Evolutionary conservation across 1,139 yeast species (phyloP).

Genomic region (Zygoascus sp.): DNA sequence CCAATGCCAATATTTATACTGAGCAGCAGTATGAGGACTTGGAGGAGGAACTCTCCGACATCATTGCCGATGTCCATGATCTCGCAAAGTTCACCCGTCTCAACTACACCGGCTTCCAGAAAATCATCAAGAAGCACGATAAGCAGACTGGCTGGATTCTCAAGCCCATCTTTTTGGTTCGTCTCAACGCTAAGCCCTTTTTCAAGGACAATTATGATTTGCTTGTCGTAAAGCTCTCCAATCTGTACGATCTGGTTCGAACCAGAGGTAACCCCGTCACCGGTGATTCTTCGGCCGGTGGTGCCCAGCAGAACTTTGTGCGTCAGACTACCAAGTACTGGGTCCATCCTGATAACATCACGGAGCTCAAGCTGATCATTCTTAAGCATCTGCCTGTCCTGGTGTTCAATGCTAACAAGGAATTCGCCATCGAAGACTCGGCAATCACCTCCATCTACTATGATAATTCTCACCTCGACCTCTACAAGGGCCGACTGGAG

Average conservation of each 20-base stretch:
- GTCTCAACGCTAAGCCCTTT: slow-evolving; percentile 89
- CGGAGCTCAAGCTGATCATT: slow-evolving; percentile 90
- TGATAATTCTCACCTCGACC: slow-evolving; percentile 82
- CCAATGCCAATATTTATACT: slow-evolving; percentile 26
- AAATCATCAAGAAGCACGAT: slow-evolving; percentile 93
- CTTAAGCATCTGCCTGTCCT: slow-evolving; percentile 93
- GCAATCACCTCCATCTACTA: slow-evolving; percentile 96
- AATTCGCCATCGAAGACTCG: slow-evolving; percentile 87
- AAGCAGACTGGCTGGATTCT: slow-evolving; percentile 78
- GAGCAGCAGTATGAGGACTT: slow-evolving; percentile 88
- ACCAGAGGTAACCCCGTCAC: slow-evolving; percentile 91
- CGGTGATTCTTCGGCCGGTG: slow-evolving; percentile 96
- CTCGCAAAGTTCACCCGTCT: slow-evolving; percentile 87
- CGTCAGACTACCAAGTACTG: slow-evolving; percentile 98
- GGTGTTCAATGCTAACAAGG: slow-evolving; percentile 94
- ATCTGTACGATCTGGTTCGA: slow-evolving; percentile 84
- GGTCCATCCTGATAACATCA: slow-evolving; percentile 98
- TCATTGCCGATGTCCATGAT: slow-evolving; percentile 96
- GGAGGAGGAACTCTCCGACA: slow-evolving; percentile 86
- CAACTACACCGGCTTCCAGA: slow-evolving; percentile 94
- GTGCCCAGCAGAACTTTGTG: slow-evolving; percentile 94
- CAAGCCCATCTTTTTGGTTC: slow-evolving; percentile 87
- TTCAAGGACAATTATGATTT: slow-evolving; percentile 91
- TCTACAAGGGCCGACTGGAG: slow-evolving; percentile 88
- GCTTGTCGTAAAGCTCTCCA: slow-evolving; percentile 82